Evolutionary conservation across 2,329 filamentous ascomycete genomes (phyloP), one percentile per base, ranked within the genome.

Genomic region (Fusarium devonianum): DNA sequence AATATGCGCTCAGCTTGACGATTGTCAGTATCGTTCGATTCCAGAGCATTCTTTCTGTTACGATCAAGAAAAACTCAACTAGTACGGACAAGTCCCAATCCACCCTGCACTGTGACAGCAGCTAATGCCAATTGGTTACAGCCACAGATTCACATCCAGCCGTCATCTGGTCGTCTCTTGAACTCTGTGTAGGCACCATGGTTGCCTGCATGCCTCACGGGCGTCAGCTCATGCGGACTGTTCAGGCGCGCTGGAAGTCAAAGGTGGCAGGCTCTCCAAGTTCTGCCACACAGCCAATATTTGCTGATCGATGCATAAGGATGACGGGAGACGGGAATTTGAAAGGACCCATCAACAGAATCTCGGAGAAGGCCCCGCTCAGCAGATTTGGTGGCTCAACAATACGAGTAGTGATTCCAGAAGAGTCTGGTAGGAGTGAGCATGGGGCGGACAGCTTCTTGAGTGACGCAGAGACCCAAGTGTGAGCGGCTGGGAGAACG

Each of bases 131-230:
- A 5, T 21, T 13, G 11, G 13, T 12, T 13, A 22, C 9, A 13
- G 10, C 18, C 8, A 23, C 22, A 12, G 22, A 38, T 12, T 43
- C 40, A 2, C 21, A 28, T 9, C 9, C 12, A 10, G n/a, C 12
- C 16, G 18, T 43, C 4, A 11, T 43, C 22, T 43, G 40, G 40
- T 34, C 47, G 0, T 29, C 23, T 1, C n/a, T 49, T 4, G 53
- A 57, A 16, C 21, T 36, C 2, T 49, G 53, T 21, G 35, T 49
- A 7, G 38, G 54, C 1, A 11, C 36, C 1, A 21, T 49, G 5
- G 53, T 57, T 0, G 53, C 48, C 0, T 48, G 33, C 18, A 35
- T 35, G 32, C 32, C 32, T 22, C 17, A 35, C 13, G 16, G 7
- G 2, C 17, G 32, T n/a, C 32, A 35, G 2, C 16, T 35, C 7